Percentiles rank a stretch among this genome's conserved stretches.
Conservation (phyloP, 148 eudicot species). For the Euryodendron excelsum region DNA sequence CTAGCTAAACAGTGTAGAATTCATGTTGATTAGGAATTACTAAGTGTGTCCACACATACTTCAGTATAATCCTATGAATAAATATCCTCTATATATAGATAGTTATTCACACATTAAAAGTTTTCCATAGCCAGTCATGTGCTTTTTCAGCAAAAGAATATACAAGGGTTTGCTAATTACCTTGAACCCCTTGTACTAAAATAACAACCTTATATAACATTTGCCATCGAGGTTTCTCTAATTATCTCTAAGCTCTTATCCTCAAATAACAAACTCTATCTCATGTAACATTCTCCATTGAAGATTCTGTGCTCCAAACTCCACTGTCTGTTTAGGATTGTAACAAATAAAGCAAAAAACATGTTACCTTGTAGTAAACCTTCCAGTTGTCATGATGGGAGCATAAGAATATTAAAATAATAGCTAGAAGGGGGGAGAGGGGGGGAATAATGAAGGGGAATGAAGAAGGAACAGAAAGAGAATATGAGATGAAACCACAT, state of each 20-base stretch:
- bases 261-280: neutral
- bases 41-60: neutral
- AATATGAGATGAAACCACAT: neutral
- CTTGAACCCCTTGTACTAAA: neutral
- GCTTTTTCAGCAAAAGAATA: neutral
- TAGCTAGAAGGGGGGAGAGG: too few species aligned
- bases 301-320: neutral
- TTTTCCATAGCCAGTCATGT: neutral
- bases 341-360: neutral
- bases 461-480: neutral
- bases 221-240: neutral
- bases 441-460: too few species aligned
- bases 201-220: too few species aligned
- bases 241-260: neutral
- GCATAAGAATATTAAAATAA: too few species aligned
- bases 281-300: neutral
- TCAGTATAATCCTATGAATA: neutral
- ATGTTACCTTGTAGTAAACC: neutral
- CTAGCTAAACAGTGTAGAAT: too few species aligned
- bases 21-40: too few species aligned
- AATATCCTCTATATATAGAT: too few species aligned
- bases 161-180: neutral
- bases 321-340: neutral
- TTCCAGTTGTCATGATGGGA: neutral
- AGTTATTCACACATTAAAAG: too few species aligned